Evolutionary conservation across 2,329 filamentous ascomycete species (phyloP).

Genomic region (Penicillium capsulatum): DNA sequence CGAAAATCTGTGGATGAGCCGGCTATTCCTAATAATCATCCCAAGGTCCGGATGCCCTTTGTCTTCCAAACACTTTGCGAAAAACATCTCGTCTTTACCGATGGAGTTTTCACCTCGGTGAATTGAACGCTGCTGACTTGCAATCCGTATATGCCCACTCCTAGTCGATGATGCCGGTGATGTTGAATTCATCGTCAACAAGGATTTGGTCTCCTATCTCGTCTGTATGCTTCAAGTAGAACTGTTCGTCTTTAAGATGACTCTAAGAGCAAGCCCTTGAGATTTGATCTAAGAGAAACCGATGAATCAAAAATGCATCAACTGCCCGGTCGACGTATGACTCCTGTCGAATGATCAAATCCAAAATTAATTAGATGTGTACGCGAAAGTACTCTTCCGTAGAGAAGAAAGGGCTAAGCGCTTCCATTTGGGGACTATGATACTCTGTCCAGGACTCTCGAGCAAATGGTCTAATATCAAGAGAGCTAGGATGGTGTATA

Average conservation of each 20-base stretch:
- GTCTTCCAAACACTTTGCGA: conserved; percentile 33
- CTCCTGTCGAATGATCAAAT: conserved; percentile 36
- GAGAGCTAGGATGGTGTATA: conserved; percentile 25
- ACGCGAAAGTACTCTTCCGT: conserved; percentile 35
- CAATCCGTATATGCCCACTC: conserved; percentile 5
- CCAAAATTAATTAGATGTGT: conserved; percentile 35
- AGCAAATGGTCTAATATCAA: conserved; percentile 36
- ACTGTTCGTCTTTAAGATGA: conserved; percentile 20
- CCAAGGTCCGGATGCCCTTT: conserved; percentile 39
- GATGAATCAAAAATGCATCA: conserved; percentile 42
- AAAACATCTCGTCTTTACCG: conserved; percentile 38
- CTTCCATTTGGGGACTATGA: conserved; percentile 16
- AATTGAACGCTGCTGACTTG: conserved; percentile 3
- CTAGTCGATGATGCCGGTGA: conserved; percentile 5
- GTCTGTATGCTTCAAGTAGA: conserved; percentile 4
- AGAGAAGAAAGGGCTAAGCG: conserved; percentile 36
- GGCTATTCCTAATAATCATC: conserved; percentile 36
- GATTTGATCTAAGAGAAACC: conserved; percentile 40
- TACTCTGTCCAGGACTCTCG: conserved; percentile 39
- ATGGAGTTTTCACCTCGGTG: too few relatives aligned
- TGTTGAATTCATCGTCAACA: conserved; percentile 6
- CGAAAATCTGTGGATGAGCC: conserved; percentile 39
- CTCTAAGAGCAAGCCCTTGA: conserved; percentile 3
- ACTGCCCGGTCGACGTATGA: conserved; percentile 33
- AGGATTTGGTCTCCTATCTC: conserved; percentile 6